Evolutionary conservation across 2,329 filamentous ascomycete species (phyloP).

Genomic region (Scedosporium aurantiacum): DNA sequence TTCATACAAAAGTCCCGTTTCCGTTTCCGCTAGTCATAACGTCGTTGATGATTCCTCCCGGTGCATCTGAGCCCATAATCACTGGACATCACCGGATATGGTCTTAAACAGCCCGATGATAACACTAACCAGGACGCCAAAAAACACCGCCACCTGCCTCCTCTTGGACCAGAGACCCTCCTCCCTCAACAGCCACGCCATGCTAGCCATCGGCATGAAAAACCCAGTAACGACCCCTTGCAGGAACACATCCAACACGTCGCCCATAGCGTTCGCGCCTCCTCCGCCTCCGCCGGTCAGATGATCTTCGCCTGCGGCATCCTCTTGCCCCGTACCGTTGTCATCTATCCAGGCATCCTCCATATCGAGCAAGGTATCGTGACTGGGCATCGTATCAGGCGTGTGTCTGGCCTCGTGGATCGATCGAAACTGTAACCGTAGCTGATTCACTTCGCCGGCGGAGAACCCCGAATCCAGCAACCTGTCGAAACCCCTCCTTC

Average conservation of each 20-base stretch:
- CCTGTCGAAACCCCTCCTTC: conserved; percentile 68
- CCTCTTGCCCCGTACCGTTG: conserved; percentile 29
- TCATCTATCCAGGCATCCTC: conserved; percentile 89
- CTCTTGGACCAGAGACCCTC: conserved; percentile 78
- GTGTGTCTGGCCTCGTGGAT: conserved; percentile 75
- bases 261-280: conserved; percentile 21
- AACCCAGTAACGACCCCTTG: conserved; percentile 86
- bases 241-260: conserved; percentile 72
- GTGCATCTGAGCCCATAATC: background rate
- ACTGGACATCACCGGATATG: conserved; percentile 17
- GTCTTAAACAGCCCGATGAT: conserved; percentile 23
- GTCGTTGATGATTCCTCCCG: too few species aligned
- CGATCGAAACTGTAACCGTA: conserved; percentile 80
- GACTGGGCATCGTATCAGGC: conserved; percentile 78
- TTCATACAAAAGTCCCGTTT: background rate
- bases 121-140: conserved; percentile 48
- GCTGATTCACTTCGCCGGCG: conserved; percentile 65
- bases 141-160: conserved; percentile 75
- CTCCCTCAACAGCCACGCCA: conserved; percentile 76
- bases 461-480: conserved; percentile 75
- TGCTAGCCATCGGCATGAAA: conserved; percentile 82
- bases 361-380: conserved; percentile 61
- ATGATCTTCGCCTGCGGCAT: conserved; percentile 28
- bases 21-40: too few species aligned
- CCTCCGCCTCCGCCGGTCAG: conserved; percentile 37